These are phyloP conservation scores for Onygenales sp. DNA, from an alignment of 2,329 filamentous ascomycete genomes.

Conservation along the genomic window DNA sequence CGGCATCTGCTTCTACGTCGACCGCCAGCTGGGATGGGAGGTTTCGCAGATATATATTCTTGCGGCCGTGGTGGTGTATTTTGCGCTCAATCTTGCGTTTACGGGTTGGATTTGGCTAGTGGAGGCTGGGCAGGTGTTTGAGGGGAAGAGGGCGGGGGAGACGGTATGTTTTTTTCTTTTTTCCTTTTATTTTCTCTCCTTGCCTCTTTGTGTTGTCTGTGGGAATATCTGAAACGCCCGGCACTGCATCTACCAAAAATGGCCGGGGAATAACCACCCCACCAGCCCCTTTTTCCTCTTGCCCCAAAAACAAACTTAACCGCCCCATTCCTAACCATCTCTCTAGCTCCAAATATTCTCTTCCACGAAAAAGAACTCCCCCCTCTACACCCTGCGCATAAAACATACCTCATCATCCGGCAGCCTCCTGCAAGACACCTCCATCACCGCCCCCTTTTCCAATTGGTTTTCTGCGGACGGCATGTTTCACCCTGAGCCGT, in stretches of 20 bases:
- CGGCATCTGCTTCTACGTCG: slow-evolving; percentile 76
- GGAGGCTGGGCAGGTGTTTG: slow-evolving; percentile 74
- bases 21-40: slow-evolving; percentile 88
- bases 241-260: no score
- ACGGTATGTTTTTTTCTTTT: slow-evolving; percentile 35
- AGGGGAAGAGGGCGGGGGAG: slow-evolving; percentile 59
- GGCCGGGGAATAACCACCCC: no score
- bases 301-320: no score
- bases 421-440: slow-evolving; percentile 34
- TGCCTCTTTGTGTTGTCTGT: no score
- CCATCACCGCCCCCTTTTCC: slow-evolving; percentile 49
- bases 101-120: slow-evolving; percentile 78
- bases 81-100: slow-evolving; percentile 65
- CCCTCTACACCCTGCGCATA: slow-evolving; percentile 68
- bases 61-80: slow-evolving; percentile 69
- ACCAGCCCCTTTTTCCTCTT: no score
- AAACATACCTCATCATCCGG: slow-evolving; percentile 30
- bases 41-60: slow-evolving; percentile 72
- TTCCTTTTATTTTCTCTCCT: not conserved
- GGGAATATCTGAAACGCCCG: no score
- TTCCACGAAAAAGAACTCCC: slow-evolving; percentile 66
- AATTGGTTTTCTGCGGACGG: slow-evolving; percentile 52
- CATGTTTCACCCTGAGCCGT: slow-evolving; percentile 50
- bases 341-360: slow-evolving; percentile 50
- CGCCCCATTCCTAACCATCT: not conserved